phyloP scores from a whole-genome alignment of 345 rosid genomes.

The Eucalyptus pumila region DNA sequence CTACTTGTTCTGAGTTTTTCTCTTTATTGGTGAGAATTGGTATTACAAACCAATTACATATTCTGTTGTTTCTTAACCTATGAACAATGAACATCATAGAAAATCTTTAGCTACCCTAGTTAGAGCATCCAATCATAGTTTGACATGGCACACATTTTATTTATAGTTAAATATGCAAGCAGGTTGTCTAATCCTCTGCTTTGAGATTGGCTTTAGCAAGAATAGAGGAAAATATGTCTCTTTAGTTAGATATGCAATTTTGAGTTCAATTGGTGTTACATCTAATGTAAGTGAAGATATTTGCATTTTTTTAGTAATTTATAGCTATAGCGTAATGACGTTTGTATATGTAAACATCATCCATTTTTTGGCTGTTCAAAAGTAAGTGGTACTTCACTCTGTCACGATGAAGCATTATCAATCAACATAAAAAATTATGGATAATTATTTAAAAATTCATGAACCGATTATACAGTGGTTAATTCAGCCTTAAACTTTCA shows the following conservation, averaged over 20 bases:
- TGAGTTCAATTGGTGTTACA: not conserved
- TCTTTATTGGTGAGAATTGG: not conserved
- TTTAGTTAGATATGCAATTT: too few relatives aligned
- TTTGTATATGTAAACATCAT: too few relatives aligned
- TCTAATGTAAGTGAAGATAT: not conserved
- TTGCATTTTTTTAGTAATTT: too few relatives aligned
- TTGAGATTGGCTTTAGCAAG: not conserved
- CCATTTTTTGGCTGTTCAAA: too few relatives aligned
- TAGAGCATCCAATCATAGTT: too few relatives aligned
- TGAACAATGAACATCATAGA: not conserved
- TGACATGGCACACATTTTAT: not conserved
- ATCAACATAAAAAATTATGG: not conserved
- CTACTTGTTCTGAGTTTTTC: not conserved
- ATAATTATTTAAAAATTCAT: too few relatives aligned
- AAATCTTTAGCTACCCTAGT: not conserved
- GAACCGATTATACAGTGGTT: accelerated
- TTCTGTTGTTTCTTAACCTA: not conserved
- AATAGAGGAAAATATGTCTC: not conserved
- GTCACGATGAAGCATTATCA: too few relatives aligned
- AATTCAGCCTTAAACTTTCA: too few relatives aligned
- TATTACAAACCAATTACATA: not conserved
- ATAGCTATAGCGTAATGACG: too few relatives aligned
- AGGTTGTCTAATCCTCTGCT: not conserved
- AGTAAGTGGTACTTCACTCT: too few relatives aligned
- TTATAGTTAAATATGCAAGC: too few relatives aligned